Evolutionary conservation across 2,329 filamentous ascomycete genomes (phyloP), one percentile per base, ranked within the genome.

Genomic region (Botrytis elliptica): DNA sequence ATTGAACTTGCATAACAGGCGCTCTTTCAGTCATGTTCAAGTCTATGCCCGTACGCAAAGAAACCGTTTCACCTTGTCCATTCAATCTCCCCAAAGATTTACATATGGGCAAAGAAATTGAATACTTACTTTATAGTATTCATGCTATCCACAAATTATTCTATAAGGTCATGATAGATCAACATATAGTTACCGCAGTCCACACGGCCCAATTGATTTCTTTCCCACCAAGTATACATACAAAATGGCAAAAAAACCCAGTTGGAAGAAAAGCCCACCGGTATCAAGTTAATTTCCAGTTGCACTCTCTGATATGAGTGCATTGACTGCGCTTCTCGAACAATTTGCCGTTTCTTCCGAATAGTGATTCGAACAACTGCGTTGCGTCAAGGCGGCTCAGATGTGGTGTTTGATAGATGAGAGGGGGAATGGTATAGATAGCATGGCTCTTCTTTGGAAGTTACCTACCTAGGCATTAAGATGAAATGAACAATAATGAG

Each of bases 391-490:
- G 4, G 9, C 22, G 46, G 22, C 46, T 25, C 46, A 8, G 46
- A 18, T 5, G 4, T 10, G 9, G 9, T 9, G 46, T 49, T 49
- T 49, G 8, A 49, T 49, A 18, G 20, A 49, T 25, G 9, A 22
- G 20, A 9, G 40, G 40, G 40, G 40, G 40, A 16, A 3, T 82
- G 82, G 42, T 84, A 77, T 14, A 88, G 42, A 49, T 36, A 64
- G 25, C 68, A 49, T 36, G 55, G 25, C 68, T 87, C 83, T 18
- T 80, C 79, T 81, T 89, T 7, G 84, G 81, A 8, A 87, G 86
- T 77, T 89, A 87, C 44, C 85, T 89, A 87, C 44, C 85, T 36
- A 81, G 22, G 89, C 16, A 16, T 16, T 7, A 7, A 6, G 52
- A 62, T 20, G 82, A 36, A 84, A 90, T 68, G n/a, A 33, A 22